These are phyloP conservation scores for Hypoxylon sp. DNA, from an alignment of 2,329 filamentous ascomycete species.

Conservation along the genomic window DNA sequence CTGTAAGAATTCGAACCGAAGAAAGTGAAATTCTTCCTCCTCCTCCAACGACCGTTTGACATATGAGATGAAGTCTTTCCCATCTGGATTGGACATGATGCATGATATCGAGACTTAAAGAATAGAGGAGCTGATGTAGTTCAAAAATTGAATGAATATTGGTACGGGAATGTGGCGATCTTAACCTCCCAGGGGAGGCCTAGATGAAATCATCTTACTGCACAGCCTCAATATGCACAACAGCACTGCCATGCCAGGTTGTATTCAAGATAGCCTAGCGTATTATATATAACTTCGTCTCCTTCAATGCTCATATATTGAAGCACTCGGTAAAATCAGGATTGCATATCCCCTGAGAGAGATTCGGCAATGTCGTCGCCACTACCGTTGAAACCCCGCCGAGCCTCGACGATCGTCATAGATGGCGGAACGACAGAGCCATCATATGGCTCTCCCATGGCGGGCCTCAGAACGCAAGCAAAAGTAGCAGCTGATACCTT, in stretches of 20 bases:
- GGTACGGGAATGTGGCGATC: neutral
- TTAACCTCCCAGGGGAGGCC: neutral
- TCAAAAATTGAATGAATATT: neutral
- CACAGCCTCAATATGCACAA: neutral
- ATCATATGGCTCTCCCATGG: neutral
- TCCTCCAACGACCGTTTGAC: slow-evolving; percentile 7
- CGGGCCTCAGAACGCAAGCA: neutral
- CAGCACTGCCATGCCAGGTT: neutral
- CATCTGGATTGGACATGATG: slow-evolving; percentile 1
- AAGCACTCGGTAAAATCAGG: neutral
- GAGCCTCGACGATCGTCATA: neutral
- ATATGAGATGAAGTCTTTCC: neutral
- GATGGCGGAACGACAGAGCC: neutral
- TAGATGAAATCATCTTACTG: neutral
- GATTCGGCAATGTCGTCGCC: neutral
- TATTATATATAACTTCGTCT: neutral
- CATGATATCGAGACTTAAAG: neutral
- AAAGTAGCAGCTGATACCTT: neutral
- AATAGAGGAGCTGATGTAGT: neutral
- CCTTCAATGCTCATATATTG: neutral
- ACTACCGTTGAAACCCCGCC: neutral
- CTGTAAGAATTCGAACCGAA: slow-evolving; percentile 13
- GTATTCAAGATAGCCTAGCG: neutral
- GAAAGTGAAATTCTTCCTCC: slow-evolving; percentile 15
- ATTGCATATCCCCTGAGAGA: neutral